Evolutionary conservation across 1,284 basidiomycete species (phyloP), one percentile per base, ranked within the genome.

Genomic region (Ceratobasidium sp.): DNA sequence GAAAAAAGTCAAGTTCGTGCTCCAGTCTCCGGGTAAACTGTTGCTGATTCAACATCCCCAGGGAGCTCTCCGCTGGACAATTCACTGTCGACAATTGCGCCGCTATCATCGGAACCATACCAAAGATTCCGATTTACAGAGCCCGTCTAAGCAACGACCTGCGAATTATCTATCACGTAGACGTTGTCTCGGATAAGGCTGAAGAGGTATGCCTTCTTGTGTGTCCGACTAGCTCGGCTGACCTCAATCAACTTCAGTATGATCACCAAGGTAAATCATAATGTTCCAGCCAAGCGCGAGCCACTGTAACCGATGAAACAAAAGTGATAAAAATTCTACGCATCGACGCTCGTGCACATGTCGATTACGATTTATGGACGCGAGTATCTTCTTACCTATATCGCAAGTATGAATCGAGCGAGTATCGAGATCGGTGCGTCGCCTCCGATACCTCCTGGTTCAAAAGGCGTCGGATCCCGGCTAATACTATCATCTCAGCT

Each of bases 261-360:
- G 66, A 70, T 49, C 54, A 49, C n/a, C 66, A 70, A 59, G 42
- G 66, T 70, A 59, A 42, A 30, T n/a, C n/a, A n/a, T 9, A 33
- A 8, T n/a, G 7, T n/a, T 0, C 18, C 18, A 54, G 0, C 18
- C 11, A 8, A 38, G 23, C 5, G 5, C 49, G 30, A 49, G 8
- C 25, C 62, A 28, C 25, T 28, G 11, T 23, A 44, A 21, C 21
- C 0, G 18, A 18, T 4, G 30, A 30, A 16, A 23, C 30, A 18
- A n/a, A 6, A 70, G 66, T 70, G 1, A 59, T 70, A 1, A 70
- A 70, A 38, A 16, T 70, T 4, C 30, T 70, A 14, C 28, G 23
- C 0, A 70, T 70, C 14, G 30, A 21, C 18, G 2, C 66, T 16
- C 66, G 54, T 1, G 38, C 53, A 1, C 66, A 48, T 36, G 28